A percentile compares a stretch with the other conserved stretches of the same genome.
These are phyloP conservation scores for Xylaria polymorpha DNA, from an alignment of 2,329 filamentous ascomycete genomes.

Conservation along the genomic window DNA sequence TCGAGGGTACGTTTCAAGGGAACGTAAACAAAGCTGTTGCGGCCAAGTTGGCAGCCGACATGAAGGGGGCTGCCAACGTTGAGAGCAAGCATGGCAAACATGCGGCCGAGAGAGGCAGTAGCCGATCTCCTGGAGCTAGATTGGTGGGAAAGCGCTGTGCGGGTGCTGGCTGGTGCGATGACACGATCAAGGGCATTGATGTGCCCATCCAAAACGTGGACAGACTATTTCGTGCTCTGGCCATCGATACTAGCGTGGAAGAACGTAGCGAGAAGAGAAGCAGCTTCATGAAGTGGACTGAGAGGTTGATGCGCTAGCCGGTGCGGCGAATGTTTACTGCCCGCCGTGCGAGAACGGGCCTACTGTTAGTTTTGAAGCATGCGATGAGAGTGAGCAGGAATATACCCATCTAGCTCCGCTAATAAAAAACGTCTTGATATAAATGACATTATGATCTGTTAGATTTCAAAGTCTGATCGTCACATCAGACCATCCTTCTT, in stretches of 20 bases:
- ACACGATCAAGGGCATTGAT: slow-evolving; percentile 43
- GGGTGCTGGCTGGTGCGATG: slow-evolving; percentile 45
- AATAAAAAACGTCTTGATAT: slow-evolving; percentile 1
- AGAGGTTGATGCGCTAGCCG: slow-evolving; percentile 17
- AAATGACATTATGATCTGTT: neutral
- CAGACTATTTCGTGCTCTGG: slow-evolving; percentile 39
- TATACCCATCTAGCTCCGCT: slow-evolving; percentile 5
- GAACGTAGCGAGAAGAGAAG: slow-evolving; percentile 15
- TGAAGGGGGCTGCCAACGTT: slow-evolving; percentile 1
- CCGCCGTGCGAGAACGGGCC: neutral
- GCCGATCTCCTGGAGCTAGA: slow-evolving; percentile 1
- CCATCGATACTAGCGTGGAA: slow-evolving; percentile 8
- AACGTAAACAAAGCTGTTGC: slow-evolving; percentile 26
- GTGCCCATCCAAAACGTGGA: slow-evolving; percentile 38
- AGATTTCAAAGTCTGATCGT: neutral
- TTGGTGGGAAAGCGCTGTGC: slow-evolving; percentile 44
- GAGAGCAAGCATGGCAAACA: neutral
- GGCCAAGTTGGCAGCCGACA: slow-evolving; percentile 21
- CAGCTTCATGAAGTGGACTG: slow-evolving; percentile 10
- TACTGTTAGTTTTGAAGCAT: neutral
- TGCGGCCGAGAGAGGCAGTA: neutral
- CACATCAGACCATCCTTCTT: no score
- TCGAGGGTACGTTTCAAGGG: slow-evolving; percentile 41
- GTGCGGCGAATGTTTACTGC: neutral
- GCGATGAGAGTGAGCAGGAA: neutral